Evolutionary conservation across 176 grass and related monocot species (phyloP).

Genomic region (Carex pumila): DNA sequence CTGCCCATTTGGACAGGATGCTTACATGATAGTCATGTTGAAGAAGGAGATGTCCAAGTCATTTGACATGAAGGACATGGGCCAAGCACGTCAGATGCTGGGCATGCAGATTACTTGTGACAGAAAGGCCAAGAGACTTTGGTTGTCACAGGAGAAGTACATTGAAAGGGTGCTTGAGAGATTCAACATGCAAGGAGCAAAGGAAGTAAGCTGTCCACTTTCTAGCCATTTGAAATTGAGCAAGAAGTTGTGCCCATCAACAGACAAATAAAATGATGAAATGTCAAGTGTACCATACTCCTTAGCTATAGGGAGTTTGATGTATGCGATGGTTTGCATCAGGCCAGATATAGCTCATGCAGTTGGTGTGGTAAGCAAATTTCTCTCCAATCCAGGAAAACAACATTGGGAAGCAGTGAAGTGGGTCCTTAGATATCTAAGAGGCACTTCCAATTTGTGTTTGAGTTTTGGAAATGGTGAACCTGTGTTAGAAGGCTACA

Average conservation of each 20-base stretch:
- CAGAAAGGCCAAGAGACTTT: background rate
- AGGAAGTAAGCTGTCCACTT: background rate
- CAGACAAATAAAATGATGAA: background rate
- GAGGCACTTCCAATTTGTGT: background rate
- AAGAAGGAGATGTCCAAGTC: background rate
- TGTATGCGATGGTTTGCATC: slow-evolving; percentile 11
- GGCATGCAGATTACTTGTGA: background rate
- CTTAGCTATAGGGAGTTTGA: slow-evolving; percentile 1
- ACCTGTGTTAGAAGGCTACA: background rate
- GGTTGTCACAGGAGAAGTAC: background rate
- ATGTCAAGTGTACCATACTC: background rate
- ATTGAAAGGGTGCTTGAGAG: background rate
- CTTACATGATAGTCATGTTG: background rate
- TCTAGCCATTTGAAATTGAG: background rate
- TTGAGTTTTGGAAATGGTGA: background rate
- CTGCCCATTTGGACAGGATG: too few relatives aligned
- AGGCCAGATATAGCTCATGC: background rate
- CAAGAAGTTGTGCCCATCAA: background rate
- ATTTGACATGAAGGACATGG: background rate
- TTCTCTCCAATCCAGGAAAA: background rate
- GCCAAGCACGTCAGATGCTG: background rate
- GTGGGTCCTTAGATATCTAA: slow-evolving; percentile 11
- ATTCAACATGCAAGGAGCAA: slow-evolving; percentile 18
- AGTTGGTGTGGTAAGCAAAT: background rate
- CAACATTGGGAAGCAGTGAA: slow-evolving; percentile 10